Evolutionary conservation across 2,329 filamentous ascomycete species (phyloP).

Genomic region (Alternaria sp.): DNA sequence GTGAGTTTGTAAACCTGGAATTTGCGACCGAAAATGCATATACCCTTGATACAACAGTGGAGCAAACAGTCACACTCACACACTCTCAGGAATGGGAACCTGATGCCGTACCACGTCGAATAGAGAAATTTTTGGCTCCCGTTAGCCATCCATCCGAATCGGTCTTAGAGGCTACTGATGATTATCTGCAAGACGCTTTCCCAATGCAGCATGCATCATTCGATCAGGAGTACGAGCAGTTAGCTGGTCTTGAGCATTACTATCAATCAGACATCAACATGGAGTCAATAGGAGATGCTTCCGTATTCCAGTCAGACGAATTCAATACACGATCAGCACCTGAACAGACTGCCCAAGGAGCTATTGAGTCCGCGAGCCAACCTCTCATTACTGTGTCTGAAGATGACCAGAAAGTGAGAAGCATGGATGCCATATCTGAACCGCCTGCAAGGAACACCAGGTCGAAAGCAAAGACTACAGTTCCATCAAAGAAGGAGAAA

Average conservation of each 20-base stretch:
- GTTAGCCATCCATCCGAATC: constrained; percentile 16
- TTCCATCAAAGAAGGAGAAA: constrained; percentile 32
- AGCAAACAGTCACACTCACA: constrained; percentile 13
- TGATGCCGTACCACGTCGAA: constrained; percentile 1
- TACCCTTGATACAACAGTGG: constrained; percentile 4
- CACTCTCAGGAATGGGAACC: constrained; percentile 10
- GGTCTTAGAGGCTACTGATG: constrained; percentile 15
- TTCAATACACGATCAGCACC: constrained; percentile 3
- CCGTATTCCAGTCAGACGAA: constrained; percentile 16
- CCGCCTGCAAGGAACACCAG: constrained; percentile 45
- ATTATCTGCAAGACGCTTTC: constrained; percentile 19
- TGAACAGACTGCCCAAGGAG: not conserved
- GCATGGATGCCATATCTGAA: constrained; percentile 31
- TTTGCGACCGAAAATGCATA: constrained; percentile 12
- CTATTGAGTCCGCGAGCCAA: constrained; percentile 17
- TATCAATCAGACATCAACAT: constrained; percentile 38
- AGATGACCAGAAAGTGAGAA: constrained; percentile 33
- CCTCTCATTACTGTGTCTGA: constrained; percentile 31
- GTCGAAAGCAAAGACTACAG: constrained; percentile 42
- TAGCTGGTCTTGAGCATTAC: constrained; percentile 11
- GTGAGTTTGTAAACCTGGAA: constrained; percentile 24
- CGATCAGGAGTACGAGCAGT: constrained; percentile 6
- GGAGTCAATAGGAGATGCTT: constrained; percentile 43
- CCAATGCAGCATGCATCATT: constrained; percentile 7
- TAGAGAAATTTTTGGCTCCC: not conserved